A percentile compares a stretch with the other conserved stretches of the same genome.
phyloP scores from a whole-genome alignment of 495 filamentous ascomycete genomes.

The Copromyces sp. region DNA sequence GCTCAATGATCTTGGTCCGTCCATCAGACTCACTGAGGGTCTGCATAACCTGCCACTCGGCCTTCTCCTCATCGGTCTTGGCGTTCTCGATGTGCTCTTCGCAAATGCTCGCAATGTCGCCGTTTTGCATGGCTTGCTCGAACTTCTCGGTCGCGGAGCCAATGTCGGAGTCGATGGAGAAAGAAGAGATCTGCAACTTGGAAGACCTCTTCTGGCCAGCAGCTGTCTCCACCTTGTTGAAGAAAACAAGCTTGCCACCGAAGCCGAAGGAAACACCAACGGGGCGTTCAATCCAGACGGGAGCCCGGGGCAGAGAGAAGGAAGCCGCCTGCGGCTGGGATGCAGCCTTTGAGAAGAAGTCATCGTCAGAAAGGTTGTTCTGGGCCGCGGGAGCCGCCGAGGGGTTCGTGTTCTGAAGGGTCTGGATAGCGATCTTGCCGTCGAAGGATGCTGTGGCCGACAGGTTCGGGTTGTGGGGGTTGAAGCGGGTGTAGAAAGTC shows the following conservation, averaged over 20 bases:
- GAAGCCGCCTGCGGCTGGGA: constrained; percentile 79
- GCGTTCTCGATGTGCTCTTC: constrained; percentile 64
- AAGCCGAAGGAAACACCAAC: constrained; percentile 89
- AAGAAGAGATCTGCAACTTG: constrained; percentile 71
- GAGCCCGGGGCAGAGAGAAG: constrained; percentile 77
- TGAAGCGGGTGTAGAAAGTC: constrained; percentile 94
- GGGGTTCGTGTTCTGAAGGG: constrained; percentile 77
- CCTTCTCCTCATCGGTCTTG: constrained; percentile 78
- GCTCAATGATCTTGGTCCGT: constrained; percentile 68
- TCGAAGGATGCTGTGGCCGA: constrained; percentile 95
- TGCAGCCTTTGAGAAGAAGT: constrained; percentile 93
- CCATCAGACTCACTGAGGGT: constrained; percentile 76
- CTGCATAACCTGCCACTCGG: constrained; percentile 89
- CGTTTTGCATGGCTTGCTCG: constrained; percentile 67
- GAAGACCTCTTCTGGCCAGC: constrained; percentile 55
- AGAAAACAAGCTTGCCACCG: constrained; percentile 81
- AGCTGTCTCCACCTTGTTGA: constrained; percentile 47
- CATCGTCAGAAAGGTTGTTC: constrained; percentile 69
- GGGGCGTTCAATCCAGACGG: constrained; percentile 82
- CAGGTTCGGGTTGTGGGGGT: constrained; percentile 82
- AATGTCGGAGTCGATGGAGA: constrained; percentile 80
- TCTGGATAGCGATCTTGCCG: constrained; percentile 86
- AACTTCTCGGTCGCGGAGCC: constrained; percentile 78
- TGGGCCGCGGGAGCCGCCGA: constrained; percentile 46
- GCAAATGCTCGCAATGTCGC: constrained; percentile 70